phyloP scores from a whole-genome alignment of 2,329 filamentous ascomycete species.

The Pezicula radicicola region DNA sequence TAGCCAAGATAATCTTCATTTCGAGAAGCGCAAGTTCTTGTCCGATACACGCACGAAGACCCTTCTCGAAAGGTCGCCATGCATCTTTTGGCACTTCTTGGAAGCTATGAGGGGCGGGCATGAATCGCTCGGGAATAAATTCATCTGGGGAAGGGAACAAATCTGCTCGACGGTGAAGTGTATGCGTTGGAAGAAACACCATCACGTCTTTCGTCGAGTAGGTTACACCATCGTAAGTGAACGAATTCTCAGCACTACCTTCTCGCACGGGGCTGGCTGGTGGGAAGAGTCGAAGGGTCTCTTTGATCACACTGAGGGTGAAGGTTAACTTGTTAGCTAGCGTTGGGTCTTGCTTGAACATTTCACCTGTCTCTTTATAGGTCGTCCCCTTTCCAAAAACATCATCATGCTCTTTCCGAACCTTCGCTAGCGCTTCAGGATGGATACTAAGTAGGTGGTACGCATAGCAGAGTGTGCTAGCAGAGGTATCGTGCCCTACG shows the following conservation, averaged over 20 bases:
- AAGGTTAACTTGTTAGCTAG: slow-evolving; percentile 14
- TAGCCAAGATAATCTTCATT: slow-evolving; percentile 43
- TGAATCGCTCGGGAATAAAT: slow-evolving; percentile 47
- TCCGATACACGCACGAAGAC: slow-evolving; percentile 53
- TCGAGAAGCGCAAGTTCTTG: slow-evolving; percentile 51
- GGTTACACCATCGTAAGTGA: slow-evolving; percentile 6
- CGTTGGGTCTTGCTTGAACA: slow-evolving; percentile 5
- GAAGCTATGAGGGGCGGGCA: slow-evolving; percentile 28
- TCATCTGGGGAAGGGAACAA: slow-evolving; percentile 39
- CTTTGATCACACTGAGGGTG: slow-evolving; percentile 12
- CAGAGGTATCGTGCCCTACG: slow-evolving; percentile 1
- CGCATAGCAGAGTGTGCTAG: slow-evolving; percentile 1
- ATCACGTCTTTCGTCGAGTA: slow-evolving; percentile 10
- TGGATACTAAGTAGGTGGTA: slow-evolving; percentile 10
- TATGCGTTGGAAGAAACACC: slow-evolving; percentile 4
- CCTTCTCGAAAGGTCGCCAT: slow-evolving; percentile 54
- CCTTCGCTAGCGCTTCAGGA: slow-evolving; percentile 7
- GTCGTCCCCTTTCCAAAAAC: slow-evolving; percentile 6
- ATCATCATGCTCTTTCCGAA: slow-evolving; percentile 10
- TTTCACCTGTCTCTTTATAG: background rate
- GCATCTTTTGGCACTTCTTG: slow-evolving; percentile 32
- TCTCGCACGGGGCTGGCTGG: slow-evolving; percentile 8
- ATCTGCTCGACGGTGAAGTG: slow-evolving; percentile 31
- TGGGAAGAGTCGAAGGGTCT: slow-evolving; percentile 13
- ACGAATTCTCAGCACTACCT: slow-evolving; percentile 4